A percentile compares a stretch with the other conserved stretches of the same genome.
These are phyloP conservation scores for Aristolochia californica DNA, from an alignment of 164 flowering plant genomes.

Conservation along the genomic window DNA sequence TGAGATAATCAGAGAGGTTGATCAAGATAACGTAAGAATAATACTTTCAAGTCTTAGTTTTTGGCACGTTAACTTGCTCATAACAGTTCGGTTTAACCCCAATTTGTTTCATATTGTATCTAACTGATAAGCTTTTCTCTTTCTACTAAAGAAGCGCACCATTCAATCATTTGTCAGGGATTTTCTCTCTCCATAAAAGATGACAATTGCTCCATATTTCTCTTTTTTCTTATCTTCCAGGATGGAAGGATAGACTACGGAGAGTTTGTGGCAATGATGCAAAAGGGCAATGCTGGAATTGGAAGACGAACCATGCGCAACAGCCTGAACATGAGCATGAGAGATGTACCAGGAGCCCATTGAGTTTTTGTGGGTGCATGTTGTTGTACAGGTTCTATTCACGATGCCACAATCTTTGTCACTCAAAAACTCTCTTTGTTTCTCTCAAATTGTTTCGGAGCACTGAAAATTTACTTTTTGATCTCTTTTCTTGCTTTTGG, in stretches of 20 bases:
- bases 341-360: slow-evolving; percentile 51
- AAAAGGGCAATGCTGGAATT: slow-evolving; percentile 78
- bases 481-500: no score
- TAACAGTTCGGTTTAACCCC: no score
- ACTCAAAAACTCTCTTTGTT: background rate
- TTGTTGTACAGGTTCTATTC: slow-evolving; percentile 25
- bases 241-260: slow-evolving; percentile 94
- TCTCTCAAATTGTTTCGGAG: no score
- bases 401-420: no score
- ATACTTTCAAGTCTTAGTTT: background rate
- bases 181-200: background rate
- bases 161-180: background rate
- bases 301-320: slow-evolving; percentile 90
- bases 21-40: slow-evolving; percentile 84
- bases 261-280: slow-evolving; percentile 97
- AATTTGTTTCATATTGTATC: no score
- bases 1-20: slow-evolving; percentile 88
- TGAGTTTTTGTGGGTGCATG: slow-evolving; percentile 12
- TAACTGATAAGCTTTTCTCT: background rate
- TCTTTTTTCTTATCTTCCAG: slow-evolving; percentile 21
- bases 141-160: background rate
- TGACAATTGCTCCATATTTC: background rate
- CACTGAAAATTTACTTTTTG: no score
- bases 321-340: slow-evolving; percentile 78
- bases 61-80: no score